These are phyloP conservation scores for Schizochytrium sp. DNA, from an alignment of 108 stramenopile species.

Conservation along the genomic window DNA sequence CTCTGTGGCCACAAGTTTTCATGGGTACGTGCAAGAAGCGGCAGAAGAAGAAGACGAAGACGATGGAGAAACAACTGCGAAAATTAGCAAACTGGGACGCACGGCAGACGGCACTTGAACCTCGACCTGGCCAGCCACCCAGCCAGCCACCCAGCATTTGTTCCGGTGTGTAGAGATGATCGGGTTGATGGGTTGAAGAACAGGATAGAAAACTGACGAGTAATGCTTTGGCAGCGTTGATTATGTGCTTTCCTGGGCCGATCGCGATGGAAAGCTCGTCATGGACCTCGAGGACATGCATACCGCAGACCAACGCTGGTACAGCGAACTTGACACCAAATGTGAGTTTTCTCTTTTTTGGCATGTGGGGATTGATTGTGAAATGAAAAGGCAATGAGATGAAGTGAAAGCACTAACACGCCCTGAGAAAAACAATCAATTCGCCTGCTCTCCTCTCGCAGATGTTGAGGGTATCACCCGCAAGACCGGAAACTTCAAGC, in stretches of 20 bases:
- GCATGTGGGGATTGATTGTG: not conserved
- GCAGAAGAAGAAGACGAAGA: no score
- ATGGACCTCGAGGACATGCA: constrained; percentile 7
- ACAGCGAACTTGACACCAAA: not conserved
- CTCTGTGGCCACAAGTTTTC: no score
- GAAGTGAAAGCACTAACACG: not conserved
- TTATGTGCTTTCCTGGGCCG: not conserved
- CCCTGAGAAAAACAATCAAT: not conserved
- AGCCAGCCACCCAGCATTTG: no score
- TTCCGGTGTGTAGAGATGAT: no score
- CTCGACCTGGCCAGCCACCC: no score
- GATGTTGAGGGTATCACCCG: constrained; percentile 45
- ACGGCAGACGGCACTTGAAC: no score
- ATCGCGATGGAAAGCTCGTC: not conserved
- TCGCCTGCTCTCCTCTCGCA: not conserved
- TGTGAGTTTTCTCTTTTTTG: not conserved
- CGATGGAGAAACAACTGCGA: no score
- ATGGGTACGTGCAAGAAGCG: no score
- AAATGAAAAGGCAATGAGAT: not conserved
- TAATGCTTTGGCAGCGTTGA: not conserved
- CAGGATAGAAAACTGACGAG: no score
- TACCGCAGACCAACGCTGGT: not conserved
- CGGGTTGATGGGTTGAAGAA: no score
- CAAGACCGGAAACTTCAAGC: constrained; percentile 55
- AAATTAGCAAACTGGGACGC: no score